These are phyloP conservation scores for Rosa multiflora DNA, from an alignment of 306 rosid genomes.

Conservation along the genomic window DNA sequence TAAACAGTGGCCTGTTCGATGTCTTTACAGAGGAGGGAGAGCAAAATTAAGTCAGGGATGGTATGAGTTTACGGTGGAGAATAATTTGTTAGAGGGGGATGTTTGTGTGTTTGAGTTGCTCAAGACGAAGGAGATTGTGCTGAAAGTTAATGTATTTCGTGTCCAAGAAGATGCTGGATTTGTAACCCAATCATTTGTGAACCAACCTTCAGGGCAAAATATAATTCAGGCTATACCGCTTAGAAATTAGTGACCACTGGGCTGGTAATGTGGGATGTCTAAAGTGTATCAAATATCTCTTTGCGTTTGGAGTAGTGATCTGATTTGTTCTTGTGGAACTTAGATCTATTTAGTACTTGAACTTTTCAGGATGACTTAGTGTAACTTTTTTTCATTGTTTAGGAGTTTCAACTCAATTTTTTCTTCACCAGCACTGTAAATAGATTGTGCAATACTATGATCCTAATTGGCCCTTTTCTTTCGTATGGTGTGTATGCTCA, in stretches of 20 bases:
- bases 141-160: constrained; percentile 73
- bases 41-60: constrained; percentile 98
- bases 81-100: constrained; percentile 91
- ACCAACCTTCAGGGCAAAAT: constrained; percentile 41
- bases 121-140: constrained; percentile 61
- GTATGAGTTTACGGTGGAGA: constrained; percentile 84
- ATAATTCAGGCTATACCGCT: constrained; percentile 43
- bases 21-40: constrained; percentile 84
- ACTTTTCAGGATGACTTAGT: constrained; percentile 42
- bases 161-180: constrained; percentile 55
- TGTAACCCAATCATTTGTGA: constrained; percentile 36
- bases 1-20: constrained; percentile 89
- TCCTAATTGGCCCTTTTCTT: constrained; percentile 9
- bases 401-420: constrained; percentile 19
- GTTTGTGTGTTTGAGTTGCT: constrained; percentile 93
- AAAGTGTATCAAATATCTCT: constrained; percentile 36
- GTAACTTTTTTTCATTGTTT: constrained; percentile 24
- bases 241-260: constrained; percentile 43
- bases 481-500: background rate
- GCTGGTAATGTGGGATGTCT: constrained; percentile 19
- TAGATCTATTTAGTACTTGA: constrained; percentile 39
- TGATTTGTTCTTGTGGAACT: constrained; percentile 49
- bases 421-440: constrained; percentile 55
- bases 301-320: constrained; percentile 39
- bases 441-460: constrained; percentile 47